A percentile compares a stretch with the other conserved stretches of the same genome.
These are phyloP conservation scores for Malus orientalis DNA, from an alignment of 306 rosid species.

Conservation along the genomic window DNA sequence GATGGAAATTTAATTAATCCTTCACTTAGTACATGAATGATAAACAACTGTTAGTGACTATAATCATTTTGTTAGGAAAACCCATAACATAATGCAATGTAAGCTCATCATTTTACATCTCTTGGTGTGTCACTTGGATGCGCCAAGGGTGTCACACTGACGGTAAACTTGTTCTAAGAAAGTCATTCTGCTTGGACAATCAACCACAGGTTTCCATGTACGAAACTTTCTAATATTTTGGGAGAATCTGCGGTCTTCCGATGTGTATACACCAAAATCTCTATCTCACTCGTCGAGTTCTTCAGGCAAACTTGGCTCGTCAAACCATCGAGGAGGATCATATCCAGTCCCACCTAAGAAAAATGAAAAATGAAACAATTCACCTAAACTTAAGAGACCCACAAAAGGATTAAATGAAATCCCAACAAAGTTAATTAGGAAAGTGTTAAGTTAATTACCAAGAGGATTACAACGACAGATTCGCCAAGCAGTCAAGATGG, in stretches of 20 bases:
- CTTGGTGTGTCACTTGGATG: background rate
- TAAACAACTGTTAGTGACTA: background rate
- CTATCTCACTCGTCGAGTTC: conserved; percentile 8
- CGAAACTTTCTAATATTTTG: too few relatives aligned
- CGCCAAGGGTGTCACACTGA: too few relatives aligned
- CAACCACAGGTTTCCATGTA: too few relatives aligned
- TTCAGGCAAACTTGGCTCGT: conserved; percentile 36
- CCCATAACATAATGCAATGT: background rate
- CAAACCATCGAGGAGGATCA: conserved; percentile 95
- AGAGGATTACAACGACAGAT: conserved; percentile 90
- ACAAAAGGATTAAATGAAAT: background rate
- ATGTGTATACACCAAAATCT: too few relatives aligned
- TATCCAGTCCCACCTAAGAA: conserved; percentile 71
- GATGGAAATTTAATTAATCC: background rate
- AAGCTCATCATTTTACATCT: background rate
- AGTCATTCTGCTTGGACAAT: too few relatives aligned
- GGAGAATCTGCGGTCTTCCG: too few relatives aligned
- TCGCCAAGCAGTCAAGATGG: conserved; percentile 73
- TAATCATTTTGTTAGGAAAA: background rate
- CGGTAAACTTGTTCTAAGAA: too few relatives aligned
- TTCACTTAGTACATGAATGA: background rate
- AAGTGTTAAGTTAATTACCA: conserved; percentile 34
- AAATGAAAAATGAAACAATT: background rate
- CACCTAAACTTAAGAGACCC: background rate
- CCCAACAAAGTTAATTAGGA: background rate